Conservation (phyloP, 1,139 yeast genomes). For the Diutina scorzettiae region DNA sequence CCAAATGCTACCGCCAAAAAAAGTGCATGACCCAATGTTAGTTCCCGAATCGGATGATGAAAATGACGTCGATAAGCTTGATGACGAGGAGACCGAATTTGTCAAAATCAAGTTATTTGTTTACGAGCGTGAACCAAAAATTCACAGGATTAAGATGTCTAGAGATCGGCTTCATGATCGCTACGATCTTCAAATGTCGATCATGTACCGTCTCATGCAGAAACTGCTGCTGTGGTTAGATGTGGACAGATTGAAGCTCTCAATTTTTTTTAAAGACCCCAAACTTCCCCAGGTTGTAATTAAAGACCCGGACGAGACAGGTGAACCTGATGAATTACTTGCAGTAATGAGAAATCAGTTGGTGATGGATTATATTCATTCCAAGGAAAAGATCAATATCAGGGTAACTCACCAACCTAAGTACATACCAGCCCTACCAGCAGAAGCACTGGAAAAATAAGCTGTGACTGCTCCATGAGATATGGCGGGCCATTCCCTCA, state of each 20-base stretch:
- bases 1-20: too few relatives aligned
- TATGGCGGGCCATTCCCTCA: too few relatives aligned
- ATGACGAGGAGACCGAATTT: background rate
- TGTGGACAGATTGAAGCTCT: background rate
- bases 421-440: background rate
- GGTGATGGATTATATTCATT: background rate
- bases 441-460: background rate
- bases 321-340: background rate
- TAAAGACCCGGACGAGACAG: constrained; percentile 2
- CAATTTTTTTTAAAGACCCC: background rate
- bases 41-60: constrained; percentile 1
- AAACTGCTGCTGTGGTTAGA: constrained; percentile 1
- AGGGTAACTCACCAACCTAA: constrained; percentile 3
- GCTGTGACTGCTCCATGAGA: background rate
- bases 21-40: background rate
- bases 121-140: background rate
- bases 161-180: background rate
- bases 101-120: constrained; percentile 4
- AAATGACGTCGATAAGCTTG: background rate
- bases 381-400: constrained; percentile 1
- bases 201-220: background rate
- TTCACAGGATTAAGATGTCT: background rate
- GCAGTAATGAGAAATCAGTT: background rate
- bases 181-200: background rate
- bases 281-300: constrained; percentile 3